These are phyloP conservation scores for Dendrothele bispora DNA, from an alignment of 768 basidiomycete genomes.

Conservation along the genomic window DNA sequence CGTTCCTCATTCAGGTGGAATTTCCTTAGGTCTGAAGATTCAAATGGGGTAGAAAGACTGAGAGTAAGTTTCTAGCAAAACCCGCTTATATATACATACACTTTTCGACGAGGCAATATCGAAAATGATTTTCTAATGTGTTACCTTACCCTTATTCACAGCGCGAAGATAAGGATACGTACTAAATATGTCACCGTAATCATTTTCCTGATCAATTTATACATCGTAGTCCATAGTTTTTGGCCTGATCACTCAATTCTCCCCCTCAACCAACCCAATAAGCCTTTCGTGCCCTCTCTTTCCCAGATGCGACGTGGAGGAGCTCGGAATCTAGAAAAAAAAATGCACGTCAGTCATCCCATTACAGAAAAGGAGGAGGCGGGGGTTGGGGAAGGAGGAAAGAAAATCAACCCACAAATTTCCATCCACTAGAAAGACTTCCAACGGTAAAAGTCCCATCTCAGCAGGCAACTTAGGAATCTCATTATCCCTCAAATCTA, in stretches of 20 bases:
- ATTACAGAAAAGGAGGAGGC: not conserved
- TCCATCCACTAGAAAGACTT: slow-evolving; percentile 82
- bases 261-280: slow-evolving; percentile 77
- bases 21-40: no score
- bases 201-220: no score
- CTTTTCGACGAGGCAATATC: no score
- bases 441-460: slow-evolving; percentile 73
- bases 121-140: no score
- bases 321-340: slow-evolving; percentile 64
- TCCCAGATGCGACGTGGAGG: slow-evolving; percentile 85
- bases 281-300: slow-evolving; percentile 79
- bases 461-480: slow-evolving; percentile 67
- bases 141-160: no score
- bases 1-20: no score
- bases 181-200: no score
- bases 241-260: slow-evolving; percentile 53
- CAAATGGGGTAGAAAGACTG: no score
- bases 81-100: no score
- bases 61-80: no score
- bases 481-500: slow-evolving; percentile 83
- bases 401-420: slow-evolving; percentile 64
- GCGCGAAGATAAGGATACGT: no score
- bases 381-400: not conserved
- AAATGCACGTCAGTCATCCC: not conserved
- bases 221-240: no score